These are phyloP conservation scores for Mycena alexandri DNA, from an alignment of 768 basidiomycete genomes.

Conservation along the genomic window DNA sequence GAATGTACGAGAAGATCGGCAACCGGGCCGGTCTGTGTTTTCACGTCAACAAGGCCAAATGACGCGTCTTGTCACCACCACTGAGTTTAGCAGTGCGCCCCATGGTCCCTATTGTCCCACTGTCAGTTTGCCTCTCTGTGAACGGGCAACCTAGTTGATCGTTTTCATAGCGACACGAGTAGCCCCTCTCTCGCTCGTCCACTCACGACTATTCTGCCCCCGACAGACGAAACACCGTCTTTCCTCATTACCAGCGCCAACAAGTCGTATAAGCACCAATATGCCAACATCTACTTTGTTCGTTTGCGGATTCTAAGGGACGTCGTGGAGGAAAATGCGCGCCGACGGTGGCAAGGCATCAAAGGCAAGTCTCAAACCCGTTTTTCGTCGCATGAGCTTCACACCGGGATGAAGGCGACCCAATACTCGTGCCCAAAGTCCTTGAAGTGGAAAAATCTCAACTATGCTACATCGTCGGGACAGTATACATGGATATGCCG, in stretches of 20 bases:
- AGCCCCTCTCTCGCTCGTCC: constrained; percentile 47
- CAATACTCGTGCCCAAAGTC: constrained; percentile 80
- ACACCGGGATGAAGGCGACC: constrained; percentile 64
- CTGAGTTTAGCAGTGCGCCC: too few species aligned
- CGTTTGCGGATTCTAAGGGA: constrained; percentile 57
- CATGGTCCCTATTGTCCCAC: constrained; percentile 17
- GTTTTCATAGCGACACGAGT: constrained; percentile 38
- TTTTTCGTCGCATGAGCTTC: constrained; percentile 1
- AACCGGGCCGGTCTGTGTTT: not conserved
- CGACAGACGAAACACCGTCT: constrained; percentile 53
- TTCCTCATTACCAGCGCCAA: constrained; percentile 57
- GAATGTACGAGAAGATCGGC: too few species aligned
- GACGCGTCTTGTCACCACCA: constrained; percentile 21
- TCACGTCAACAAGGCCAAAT: constrained; percentile 52
- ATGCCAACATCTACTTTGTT: constrained; percentile 69
- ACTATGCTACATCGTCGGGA: constrained; percentile 93
- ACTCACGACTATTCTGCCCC: constrained; percentile 54
- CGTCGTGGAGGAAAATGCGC: constrained; percentile 56
- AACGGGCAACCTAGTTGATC: not conserved
- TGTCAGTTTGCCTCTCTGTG: constrained; percentile 11
- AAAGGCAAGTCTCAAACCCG: constrained; percentile 49
- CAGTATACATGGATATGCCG: constrained; percentile 99
- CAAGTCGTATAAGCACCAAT: constrained; percentile 68
- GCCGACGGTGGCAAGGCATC: constrained; percentile 55
- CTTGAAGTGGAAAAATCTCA: constrained; percentile 89